phyloP scores from a whole-genome alignment of 2,329 filamentous ascomycete species.

The Fusarium secorum region DNA sequence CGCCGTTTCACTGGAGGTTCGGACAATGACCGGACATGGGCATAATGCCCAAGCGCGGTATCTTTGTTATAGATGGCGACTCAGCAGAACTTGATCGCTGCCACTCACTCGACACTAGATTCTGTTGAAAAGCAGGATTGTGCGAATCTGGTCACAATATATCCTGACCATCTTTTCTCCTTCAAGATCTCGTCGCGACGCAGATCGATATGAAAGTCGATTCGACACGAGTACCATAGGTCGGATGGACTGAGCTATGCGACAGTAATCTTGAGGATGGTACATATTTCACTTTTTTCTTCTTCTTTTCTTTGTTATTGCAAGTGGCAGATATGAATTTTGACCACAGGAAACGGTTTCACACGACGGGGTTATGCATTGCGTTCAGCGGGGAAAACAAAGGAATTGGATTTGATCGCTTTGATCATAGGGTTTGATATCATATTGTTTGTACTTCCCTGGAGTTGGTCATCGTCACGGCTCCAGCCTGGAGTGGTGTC shows the following conservation, averaged over 20 bases:
- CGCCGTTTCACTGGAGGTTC: neutral
- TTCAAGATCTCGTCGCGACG: neutral
- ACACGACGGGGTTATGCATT: slow-evolving; percentile 51
- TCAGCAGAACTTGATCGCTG: neutral
- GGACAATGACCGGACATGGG: neutral
- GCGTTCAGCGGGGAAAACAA: slow-evolving; percentile 48
- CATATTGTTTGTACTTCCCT: slow-evolving; percentile 20
- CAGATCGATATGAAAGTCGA: neutral
- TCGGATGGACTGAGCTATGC: neutral
- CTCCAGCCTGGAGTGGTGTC: neutral
- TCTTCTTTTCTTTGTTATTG: slow-evolving; percentile 28
- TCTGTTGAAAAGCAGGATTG: slow-evolving; percentile 24
- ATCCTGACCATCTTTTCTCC: slow-evolving; percentile 11
- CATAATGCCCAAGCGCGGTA: neutral
- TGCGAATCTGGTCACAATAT: slow-evolving; percentile 9
- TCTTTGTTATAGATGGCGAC: slow-evolving; percentile 19
- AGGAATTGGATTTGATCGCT: slow-evolving; percentile 37
- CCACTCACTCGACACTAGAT: slow-evolving; percentile 24
- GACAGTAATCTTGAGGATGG: slow-evolving; percentile 42
- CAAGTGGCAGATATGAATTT: slow-evolving; percentile 32
- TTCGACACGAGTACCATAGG: neutral
- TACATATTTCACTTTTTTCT: slow-evolving; percentile 41
- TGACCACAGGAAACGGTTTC: slow-evolving; percentile 42
- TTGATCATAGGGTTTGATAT: slow-evolving; percentile 36
- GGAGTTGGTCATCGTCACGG: neutral